Evolutionary conservation across 106 monocot species (phyloP), one percentile per base, ranked within the genome.

Genomic region (Alisma plantagoaquatica): DNA sequence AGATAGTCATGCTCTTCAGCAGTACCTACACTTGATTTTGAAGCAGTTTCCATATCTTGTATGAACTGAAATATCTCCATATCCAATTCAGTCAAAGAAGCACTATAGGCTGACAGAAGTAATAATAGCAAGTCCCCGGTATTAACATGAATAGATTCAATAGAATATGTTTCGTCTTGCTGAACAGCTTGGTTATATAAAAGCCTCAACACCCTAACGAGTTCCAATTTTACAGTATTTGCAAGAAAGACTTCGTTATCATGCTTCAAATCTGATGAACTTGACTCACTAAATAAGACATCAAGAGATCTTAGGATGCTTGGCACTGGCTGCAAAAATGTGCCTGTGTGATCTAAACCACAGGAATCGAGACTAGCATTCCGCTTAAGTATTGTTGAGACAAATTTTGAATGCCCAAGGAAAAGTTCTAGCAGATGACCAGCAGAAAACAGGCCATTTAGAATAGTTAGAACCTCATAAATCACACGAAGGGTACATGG

Each of bases 31-130:
- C 63, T 57, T 10, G 61, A 61, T 56, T 73, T 76, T 55, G 74
- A 71, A 61, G 29, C 33, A 21, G 51, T 69, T 54, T 84, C 87
- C 53, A 89, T 76, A 53, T 89, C 81, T 58, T 73, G 60, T 64
- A 98, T 73, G 18, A 98, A 72, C 50, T 81, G 70, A 27, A 82
- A 62, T 27, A 76, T 74, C 53, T 84, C 84, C 58, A 74, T 31
- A 58, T 98, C 96, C 43, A 66, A 69, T 68, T 78, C 78, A 67
- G 73, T 45, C 29, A 69, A 33, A 56, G 89, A 81, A 54, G 84
- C 96, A 56, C 76, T 63, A 60, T 98, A 98, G 19, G 73, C 77
- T 41, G 78, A 78, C 59, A 98, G 76, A 60, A 98, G 78, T 41
- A 89, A 54, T 62, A 76, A 81, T 60, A 89, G 28, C 32, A 98